Evolutionary conservation across 768 basidiomycete genomes (phyloP).

Genomic region (Amanita phalloides): DNA sequence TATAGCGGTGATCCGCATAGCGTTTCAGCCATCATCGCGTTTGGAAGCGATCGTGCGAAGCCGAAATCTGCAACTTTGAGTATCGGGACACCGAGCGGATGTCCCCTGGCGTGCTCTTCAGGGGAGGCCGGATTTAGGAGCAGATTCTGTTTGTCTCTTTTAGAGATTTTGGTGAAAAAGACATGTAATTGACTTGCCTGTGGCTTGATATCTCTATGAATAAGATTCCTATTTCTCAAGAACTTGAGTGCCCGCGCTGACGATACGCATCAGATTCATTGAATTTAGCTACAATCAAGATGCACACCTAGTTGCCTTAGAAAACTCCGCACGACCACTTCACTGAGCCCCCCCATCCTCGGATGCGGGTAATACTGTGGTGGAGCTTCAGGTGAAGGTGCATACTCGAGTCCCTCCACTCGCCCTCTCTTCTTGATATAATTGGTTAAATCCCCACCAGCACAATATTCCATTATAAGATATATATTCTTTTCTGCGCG

Average conservation of each 20-base stretch:
- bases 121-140: slow-evolving; percentile 75
- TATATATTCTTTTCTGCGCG: slow-evolving; percentile 75
- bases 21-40: slow-evolving; percentile 93
- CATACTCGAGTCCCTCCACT: slow-evolving; percentile 80
- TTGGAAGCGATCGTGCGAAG: slow-evolving; percentile 87
- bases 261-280: background rate
- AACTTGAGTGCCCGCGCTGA: slow-evolving; percentile 90
- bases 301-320: slow-evolving; percentile 71
- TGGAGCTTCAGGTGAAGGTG: slow-evolving; percentile 56
- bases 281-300: background rate
- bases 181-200: slow-evolving; percentile 35
- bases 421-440: slow-evolving; percentile 98
- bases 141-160: slow-evolving; percentile 55
- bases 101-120: slow-evolving; percentile 75
- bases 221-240: slow-evolving; percentile 75
- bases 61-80: slow-evolving; percentile 98
- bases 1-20: slow-evolving; percentile 97
- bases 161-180: slow-evolving; percentile 2
- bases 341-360: slow-evolving; percentile 79
- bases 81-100: slow-evolving; percentile 87
- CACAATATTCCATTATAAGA: slow-evolving; percentile 96
- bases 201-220: slow-evolving; percentile 97
- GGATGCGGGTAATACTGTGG: slow-evolving; percentile 89
- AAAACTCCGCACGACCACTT: slow-evolving; percentile 86
- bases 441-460: slow-evolving; percentile 90